Percentiles rank a stretch among this genome's conserved stretches.
Conservation (phyloP, 805 yeast genomes). For the Wickerhamomyces mucosus region DNA sequence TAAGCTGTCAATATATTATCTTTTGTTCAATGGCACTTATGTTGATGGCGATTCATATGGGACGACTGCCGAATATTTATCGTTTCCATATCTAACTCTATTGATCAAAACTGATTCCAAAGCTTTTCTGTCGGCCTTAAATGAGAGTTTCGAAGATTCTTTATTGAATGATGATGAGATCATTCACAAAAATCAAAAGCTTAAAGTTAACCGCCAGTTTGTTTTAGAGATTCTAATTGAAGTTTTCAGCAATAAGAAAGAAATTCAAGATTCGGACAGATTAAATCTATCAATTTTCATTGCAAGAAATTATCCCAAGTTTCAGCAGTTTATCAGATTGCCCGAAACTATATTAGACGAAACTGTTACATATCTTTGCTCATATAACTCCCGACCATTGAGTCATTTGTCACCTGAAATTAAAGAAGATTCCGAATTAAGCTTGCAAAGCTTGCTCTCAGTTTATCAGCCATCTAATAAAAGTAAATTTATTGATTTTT, state of each 20-base stretch:
- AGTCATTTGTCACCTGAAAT: conserved; percentile 16
- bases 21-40: conserved; percentile 49
- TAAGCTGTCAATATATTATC: conserved; percentile 42
- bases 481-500: conserved; percentile 35
- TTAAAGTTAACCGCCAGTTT: conserved; percentile 59
- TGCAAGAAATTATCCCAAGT: conserved; percentile 77
- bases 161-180: conserved; percentile 54
- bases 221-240: conserved; percentile 66
- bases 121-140: conserved; percentile 56
- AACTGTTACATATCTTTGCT: conserved; percentile 42
- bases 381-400: conserved; percentile 13
- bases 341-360: conserved; percentile 47
- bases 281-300: conserved; percentile 54
- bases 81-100: conserved; percentile 61
- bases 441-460: conserved; percentile 63
- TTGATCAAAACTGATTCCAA: conserved; percentile 48
- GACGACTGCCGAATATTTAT: conserved; percentile 24
- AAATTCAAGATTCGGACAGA: conserved; percentile 21
- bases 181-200: conserved; percentile 12
- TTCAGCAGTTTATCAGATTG: conserved; percentile 69
- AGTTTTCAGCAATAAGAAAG: conserved; percentile 30
- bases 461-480: conserved; percentile 51
- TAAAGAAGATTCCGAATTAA: conserved; percentile 60
- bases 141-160: conserved; percentile 79
- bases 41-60: conserved; percentile 26